Percentiles rank a stretch among this genome's conserved stretches.
These are phyloP conservation scores for Rhynchosporium secalis DNA, from an alignment of 2,329 filamentous ascomycete species.

Conservation along the genomic window DNA sequence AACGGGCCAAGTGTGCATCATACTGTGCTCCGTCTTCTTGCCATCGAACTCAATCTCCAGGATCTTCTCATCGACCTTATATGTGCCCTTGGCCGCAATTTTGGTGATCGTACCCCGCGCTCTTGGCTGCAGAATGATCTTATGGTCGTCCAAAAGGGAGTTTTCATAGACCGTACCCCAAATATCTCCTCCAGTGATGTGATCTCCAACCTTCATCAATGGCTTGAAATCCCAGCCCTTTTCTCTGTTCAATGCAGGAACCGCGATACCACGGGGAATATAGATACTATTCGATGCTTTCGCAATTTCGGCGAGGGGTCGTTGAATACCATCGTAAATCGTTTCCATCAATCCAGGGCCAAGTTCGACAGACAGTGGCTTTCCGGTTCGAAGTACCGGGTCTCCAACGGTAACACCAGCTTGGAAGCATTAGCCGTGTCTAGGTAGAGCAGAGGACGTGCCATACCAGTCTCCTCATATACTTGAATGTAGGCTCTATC, in stretches of 20 bases:
- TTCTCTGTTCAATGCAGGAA: slow-evolving; percentile 82
- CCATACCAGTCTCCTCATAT: slow-evolving; percentile 94
- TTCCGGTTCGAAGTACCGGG: slow-evolving; percentile 85
- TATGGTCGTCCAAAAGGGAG: slow-evolving; percentile 90
- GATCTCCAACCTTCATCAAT: slow-evolving; percentile 88
- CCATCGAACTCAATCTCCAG: slow-evolving; percentile 97
- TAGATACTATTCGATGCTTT: slow-evolving; percentile 84
- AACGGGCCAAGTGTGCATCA: slow-evolving; percentile 99
- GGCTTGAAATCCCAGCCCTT: slow-evolving; percentile 98
- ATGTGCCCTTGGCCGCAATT: slow-evolving; percentile 85
- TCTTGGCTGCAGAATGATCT: slow-evolving; percentile 86
- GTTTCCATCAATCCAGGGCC: slow-evolving; percentile 97
- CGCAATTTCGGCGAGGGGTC: slow-evolving; percentile 84
- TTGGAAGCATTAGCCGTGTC: slow-evolving; percentile 43
- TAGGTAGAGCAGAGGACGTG: not conserved
- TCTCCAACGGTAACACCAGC: slow-evolving; percentile 96
- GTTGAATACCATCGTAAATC: slow-evolving; percentile 99
- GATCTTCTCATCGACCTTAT: slow-evolving; percentile 91
- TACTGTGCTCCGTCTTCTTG: slow-evolving; percentile 88
- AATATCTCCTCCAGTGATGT: slow-evolving; percentile 93
- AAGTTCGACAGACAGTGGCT: slow-evolving; percentile 95
- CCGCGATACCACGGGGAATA: slow-evolving; percentile 89
- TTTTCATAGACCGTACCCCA: slow-evolving; percentile 97
- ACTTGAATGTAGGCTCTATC: slow-evolving; percentile 98
- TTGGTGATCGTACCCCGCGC: slow-evolving; percentile 89